A percentile compares a stretch with the other conserved stretches of the same genome.
phyloP scores from a whole-genome alignment of 2,329 filamentous ascomycete species.

The Fusarium sp. region DNA sequence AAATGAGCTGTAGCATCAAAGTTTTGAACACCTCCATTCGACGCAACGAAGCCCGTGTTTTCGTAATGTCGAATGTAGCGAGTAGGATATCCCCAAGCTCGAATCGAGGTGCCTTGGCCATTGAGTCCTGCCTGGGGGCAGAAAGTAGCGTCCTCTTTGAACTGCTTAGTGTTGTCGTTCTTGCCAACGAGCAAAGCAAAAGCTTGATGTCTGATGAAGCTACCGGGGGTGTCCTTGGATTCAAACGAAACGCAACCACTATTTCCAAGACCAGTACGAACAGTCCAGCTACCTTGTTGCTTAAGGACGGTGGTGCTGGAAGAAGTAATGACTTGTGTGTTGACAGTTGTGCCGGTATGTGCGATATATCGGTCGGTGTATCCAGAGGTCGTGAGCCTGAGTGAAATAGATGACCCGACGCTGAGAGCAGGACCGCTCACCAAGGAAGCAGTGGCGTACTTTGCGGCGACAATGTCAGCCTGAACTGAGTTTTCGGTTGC shows the following conservation, averaged over 20 bases:
- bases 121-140: slow-evolving; percentile 28
- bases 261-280: slow-evolving; percentile 28
- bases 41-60: slow-evolving; percentile 7
- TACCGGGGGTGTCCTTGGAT: slow-evolving; percentile 26
- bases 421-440: slow-evolving; percentile 8
- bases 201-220: slow-evolving; percentile 14
- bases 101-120: slow-evolving; percentile 5
- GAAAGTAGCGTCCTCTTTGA: slow-evolving; percentile 29
- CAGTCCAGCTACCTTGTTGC: slow-evolving; percentile 30
- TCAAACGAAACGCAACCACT: slow-evolving; percentile 29
- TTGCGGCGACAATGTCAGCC: slow-evolving; percentile 31
- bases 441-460: slow-evolving; percentile 19
- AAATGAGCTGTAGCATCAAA: slow-evolving; percentile 18
- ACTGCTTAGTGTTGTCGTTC: slow-evolving; percentile 18
- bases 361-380: slow-evolving; percentile 23
- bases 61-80: slow-evolving; percentile 27
- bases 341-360: slow-evolving; percentile 19
- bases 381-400: slow-evolving; percentile 20
- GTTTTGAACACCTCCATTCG: slow-evolving; percentile 23
- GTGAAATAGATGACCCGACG: slow-evolving; percentile 23
- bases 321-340: slow-evolving; percentile 17
- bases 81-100: slow-evolving; percentile 35
- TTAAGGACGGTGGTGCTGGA: slow-evolving; percentile 20
- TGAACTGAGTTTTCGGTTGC: slow-evolving; percentile 24
- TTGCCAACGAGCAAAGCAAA: slow-evolving; percentile 4